Base-by-base conservation (phyloP, 352 stramenopile species). In the Globisporangium nunn region DNA sequence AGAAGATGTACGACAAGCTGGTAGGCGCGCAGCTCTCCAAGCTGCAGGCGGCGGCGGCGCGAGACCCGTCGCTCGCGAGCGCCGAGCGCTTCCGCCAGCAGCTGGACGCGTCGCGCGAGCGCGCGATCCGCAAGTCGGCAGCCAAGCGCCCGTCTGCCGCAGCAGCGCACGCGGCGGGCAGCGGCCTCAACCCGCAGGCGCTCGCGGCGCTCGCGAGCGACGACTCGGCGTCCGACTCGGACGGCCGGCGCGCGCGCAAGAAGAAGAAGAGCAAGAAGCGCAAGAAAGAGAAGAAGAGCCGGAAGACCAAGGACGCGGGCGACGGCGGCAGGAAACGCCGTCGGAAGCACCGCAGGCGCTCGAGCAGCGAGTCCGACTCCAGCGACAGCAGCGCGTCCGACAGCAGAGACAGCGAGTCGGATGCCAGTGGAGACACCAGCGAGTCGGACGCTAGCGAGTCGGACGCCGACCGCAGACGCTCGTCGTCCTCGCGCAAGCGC, bases 1-100 rank as follows among this genome's bases (percentile, higher is more conserved):
- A 86, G 60, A 91, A 91, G 58, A 87, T 91, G 59, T 91, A 88
- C 64, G 78, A 91, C 51, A 57, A 84, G 63, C 67, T 88, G 37
- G 76, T 91, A 18, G 73, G 72, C 8, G 67, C 72, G 28, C 87
- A 91, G 59, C 61, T 91, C 23, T 71, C 86, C 62, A 88, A 87
- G 62, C 75, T 91, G 39, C 72, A 87, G 64, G 75, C 73, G 8
- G 74, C 87, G 51, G 72, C 71, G 11, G 61, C 68, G 43, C 52
- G 65, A 28, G 75, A 88, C 59, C 61, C 66, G 56, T 73, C 63
- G 2, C 54, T 31, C 17, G 59, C 75, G 47, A 71, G 74, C 61
- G 63, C 71, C 11, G 66, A 73, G 50, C 67, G 71, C 12, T 91
- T 87, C 51, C 81, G 81, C 44, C 69, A 82, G 53, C 58, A 85